A percentile compares a stretch with the other conserved stretches of the same genome.
These are phyloP conservation scores for Xylaria arbuscula DNA, from an alignment of 2,329 filamentous ascomycete genomes.

Conservation along the genomic window DNA sequence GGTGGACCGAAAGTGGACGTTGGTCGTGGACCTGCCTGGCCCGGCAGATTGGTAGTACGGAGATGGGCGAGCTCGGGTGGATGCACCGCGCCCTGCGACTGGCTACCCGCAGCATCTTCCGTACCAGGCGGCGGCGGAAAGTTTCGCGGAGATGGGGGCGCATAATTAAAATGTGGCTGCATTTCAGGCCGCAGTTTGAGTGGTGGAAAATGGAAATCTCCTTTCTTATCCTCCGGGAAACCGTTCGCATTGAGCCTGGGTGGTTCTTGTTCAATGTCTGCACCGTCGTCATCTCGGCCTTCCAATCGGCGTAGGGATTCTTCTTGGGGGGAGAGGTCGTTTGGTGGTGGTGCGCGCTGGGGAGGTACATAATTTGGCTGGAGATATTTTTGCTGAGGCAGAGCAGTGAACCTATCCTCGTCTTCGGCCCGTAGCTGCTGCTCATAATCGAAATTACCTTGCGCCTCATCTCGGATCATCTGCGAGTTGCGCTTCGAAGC, in stretches of 20 bases:
- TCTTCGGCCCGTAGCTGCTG: slow-evolving; percentile 83
- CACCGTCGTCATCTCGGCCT: slow-evolving; percentile 58
- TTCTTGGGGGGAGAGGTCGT: slow-evolving; percentile 53
- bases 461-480: slow-evolving; percentile 82
- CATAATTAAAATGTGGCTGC: slow-evolving; percentile 69
- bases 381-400: slow-evolving; percentile 76
- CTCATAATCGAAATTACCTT: slow-evolving; percentile 81
- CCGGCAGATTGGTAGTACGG: slow-evolving; percentile 58
- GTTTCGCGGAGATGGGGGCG: slow-evolving; percentile 60
- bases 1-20: slow-evolving; percentile 69
- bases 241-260: slow-evolving; percentile 39
- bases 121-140: slow-evolving; percentile 43
- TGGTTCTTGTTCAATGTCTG: slow-evolving; percentile 50
- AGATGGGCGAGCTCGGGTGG: slow-evolving; percentile 69
- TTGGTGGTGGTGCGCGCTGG: slow-evolving; percentile 50
- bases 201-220: slow-evolving; percentile 69
- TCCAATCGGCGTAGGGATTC: slow-evolving; percentile 63
- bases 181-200: slow-evolving; percentile 59
- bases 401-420: slow-evolving; percentile 84
- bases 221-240: slow-evolving; percentile 52
- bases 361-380: slow-evolving; percentile 62
- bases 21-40: slow-evolving; percentile 54
- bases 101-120: slow-evolving; percentile 24
- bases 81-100: slow-evolving; percentile 44
- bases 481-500: slow-evolving; percentile 88